A percentile compares a stretch with the other conserved stretches of the same genome.
Conservation (phyloP, 2,329 filamentous ascomycete genomes). For the Fusarium sp. region DNA sequence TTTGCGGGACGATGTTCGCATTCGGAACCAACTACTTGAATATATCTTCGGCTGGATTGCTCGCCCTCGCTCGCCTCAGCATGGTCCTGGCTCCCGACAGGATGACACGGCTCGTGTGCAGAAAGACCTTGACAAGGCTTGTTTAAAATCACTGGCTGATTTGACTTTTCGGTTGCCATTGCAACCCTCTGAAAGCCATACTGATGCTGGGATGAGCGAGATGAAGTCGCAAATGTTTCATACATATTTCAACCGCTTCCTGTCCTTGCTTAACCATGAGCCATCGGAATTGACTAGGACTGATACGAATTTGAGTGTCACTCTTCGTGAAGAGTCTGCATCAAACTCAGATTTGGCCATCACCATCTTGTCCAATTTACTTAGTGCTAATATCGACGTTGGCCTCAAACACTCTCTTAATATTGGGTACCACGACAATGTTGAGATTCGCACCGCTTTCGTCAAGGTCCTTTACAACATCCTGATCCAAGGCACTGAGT, state of each 20-base stretch:
- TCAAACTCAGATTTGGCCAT: constrained; percentile 71
- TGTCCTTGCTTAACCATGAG: constrained; percentile 71
- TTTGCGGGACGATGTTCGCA: constrained; percentile 73
- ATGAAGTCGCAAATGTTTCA: constrained; percentile 77
- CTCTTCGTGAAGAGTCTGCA: constrained; percentile 61
- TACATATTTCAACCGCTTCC: constrained; percentile 74
- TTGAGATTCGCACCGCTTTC: constrained; percentile 75
- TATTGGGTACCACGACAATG: constrained; percentile 76
- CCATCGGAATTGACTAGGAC: constrained; percentile 50
- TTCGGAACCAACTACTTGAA: constrained; percentile 73
- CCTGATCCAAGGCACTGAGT: constrained; percentile 75
- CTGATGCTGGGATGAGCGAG: constrained; percentile 72
- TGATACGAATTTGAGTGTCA: constrained; percentile 45
- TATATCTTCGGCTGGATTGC: constrained; percentile 76
- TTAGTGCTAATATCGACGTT: constrained; percentile 77
- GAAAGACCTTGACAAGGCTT: constrained; percentile 72
- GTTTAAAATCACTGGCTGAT: constrained; percentile 70
- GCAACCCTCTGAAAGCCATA: constrained; percentile 71
- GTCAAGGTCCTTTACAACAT: constrained; percentile 77
- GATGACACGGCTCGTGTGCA: constrained; percentile 69
- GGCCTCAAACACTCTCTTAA: constrained; percentile 75
- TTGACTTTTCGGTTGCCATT: constrained; percentile 73
- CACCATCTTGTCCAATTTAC: constrained; percentile 72
- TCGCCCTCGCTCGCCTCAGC: constrained; percentile 62
- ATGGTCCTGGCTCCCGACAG: constrained; percentile 54